A percentile compares a stretch with the other conserved stretches of the same genome.
These are phyloP conservation scores for Paraconiothyrium sp. DNA, from an alignment of 2,329 filamentous ascomycete species.

Conservation along the genomic window DNA sequence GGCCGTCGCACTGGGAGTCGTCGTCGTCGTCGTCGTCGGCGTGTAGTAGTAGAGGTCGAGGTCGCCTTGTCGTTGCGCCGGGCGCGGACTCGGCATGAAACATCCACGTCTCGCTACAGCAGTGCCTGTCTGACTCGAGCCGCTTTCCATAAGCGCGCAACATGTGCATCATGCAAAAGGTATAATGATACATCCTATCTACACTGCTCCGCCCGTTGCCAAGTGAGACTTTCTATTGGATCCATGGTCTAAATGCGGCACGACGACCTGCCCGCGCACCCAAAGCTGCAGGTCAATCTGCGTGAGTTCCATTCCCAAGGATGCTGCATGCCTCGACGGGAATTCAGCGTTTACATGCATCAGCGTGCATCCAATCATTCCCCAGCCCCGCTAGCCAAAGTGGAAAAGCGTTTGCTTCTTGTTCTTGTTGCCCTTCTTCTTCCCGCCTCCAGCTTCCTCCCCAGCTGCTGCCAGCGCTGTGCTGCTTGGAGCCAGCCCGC, in stretches of 20 bases:
- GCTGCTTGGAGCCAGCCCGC: conserved; percentile 35
- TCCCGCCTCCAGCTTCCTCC: conserved; percentile 41
- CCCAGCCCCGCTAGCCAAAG: conserved; percentile 51
- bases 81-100: too few relatives aligned
- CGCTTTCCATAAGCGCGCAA: neutral
- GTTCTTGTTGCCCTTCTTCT: conserved; percentile 60
- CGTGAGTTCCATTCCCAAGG: conserved; percentile 16
- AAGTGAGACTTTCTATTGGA: neutral
- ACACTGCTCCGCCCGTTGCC: neutral
- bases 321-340: conserved; percentile 19
- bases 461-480: conserved; percentile 27
- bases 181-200: neutral
- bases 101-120: too few relatives aligned
- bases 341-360: conserved; percentile 8
- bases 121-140: too few relatives aligned
- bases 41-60: neutral
- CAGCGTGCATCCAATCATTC: conserved; percentile 17
- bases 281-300: conserved; percentile 7
- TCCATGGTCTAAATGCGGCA: neutral
- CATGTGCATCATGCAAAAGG: neutral
- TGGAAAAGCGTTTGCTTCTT: conserved; percentile 62
- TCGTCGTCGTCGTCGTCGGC: neutral
- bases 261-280: neutral
- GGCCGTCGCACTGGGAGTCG: neutral
- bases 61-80: too few relatives aligned